Evolutionary conservation across 192 early-diverging fungal genomes (phyloP), one percentile per base, ranked within the genome.

Genomic region (Umbelopsis sp.): DNA sequence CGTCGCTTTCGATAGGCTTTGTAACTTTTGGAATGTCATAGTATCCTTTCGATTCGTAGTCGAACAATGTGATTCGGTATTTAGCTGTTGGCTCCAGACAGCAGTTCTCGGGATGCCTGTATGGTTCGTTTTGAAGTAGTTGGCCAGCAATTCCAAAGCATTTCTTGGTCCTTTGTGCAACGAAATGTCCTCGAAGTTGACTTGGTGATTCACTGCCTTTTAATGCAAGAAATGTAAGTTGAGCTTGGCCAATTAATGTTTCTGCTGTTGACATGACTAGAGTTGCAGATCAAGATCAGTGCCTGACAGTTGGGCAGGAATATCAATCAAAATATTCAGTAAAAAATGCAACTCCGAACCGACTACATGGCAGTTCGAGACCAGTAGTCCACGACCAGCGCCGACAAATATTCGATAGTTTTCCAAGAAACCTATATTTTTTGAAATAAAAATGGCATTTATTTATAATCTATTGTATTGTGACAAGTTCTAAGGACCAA

Each of bases 71-170:
- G 11, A 62, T 12, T 20, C 17, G 56, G n/a, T 62, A 62, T 26
- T 62, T 62, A n/a, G 56, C 56, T 0, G 32, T 62, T 34, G 56
- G 29, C n/a, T 62, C 56, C 1, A 62, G 56, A 32, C 56, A 62
- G n/a, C 56, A 62, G 31, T 12, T 62, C 20, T 62, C 56, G 31
- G 24, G 56, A 32, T 62, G 17, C 14, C 31, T 3, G 29, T 29
- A 34, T 20, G 56, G 56, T 20, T 62, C 56, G 31, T 62, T 14
- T 20, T 62, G 16, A 3, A 62, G 56, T 16, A 62, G n/a, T 34
- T 32, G 24, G 4, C 56, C 56, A 17, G 56, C 56, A 17, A 62
- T n/a, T 62, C 56, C 56, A 31, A 62, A 31, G 17, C 31, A 34
- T 34, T 32, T 22, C 16, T 29, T 11, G 4, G 26, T 62, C 1